Percentiles rank a stretch among this genome's conserved stretches.
Evolutionary conservation across 495 filamentous ascomycete genomes (phyloP).

Genomic region (Aspergillus wentii): DNA sequence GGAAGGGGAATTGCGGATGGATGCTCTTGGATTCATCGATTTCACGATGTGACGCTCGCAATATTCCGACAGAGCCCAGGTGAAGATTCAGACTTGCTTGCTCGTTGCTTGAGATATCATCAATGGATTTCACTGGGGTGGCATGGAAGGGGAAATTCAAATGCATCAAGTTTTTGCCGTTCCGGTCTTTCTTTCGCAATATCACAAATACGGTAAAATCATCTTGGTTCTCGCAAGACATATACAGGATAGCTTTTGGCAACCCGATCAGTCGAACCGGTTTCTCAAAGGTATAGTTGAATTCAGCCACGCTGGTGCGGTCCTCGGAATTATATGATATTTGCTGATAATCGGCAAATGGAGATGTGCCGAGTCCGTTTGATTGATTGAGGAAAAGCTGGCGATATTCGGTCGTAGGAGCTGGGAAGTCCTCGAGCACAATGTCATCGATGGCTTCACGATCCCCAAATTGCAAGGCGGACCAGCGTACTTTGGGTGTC

Average conservation of each 20-base stretch:
- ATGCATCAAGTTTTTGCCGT: conserved; percentile 26
- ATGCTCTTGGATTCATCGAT: conserved; percentile 18
- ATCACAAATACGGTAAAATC: conserved; percentile 37
- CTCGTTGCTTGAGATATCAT: conserved; percentile 26
- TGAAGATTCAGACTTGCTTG: conserved; percentile 19
- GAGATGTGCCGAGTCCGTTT: conserved; percentile 4
- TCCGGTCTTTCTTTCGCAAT: conserved; percentile 30
- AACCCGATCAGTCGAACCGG: conserved; percentile 24
- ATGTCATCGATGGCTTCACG: conserved; percentile 17
- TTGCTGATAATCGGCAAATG: not conserved
- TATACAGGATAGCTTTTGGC: conserved; percentile 32
- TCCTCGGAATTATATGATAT: conserved; percentile 22
- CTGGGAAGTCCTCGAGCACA: conserved; percentile 25
- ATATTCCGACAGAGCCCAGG: conserved; percentile 24
- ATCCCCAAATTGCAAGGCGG: conserved; percentile 21
- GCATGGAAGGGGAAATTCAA: conserved; percentile 29
- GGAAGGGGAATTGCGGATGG: conserved; percentile 28
- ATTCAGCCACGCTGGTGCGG: conserved; percentile 15
- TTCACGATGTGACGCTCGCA: conserved; percentile 29
- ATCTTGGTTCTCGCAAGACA: conserved; percentile 32
- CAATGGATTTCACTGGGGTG: conserved; percentile 21
- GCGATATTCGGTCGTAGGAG: conserved; percentile 24
- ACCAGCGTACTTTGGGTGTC: conserved; percentile 31
- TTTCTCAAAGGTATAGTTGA: conserved; percentile 27
- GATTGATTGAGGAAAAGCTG: conserved; percentile 16